Conservation (phyloP, 176 grass and related monocot species). For the Poa annua region DNA sequence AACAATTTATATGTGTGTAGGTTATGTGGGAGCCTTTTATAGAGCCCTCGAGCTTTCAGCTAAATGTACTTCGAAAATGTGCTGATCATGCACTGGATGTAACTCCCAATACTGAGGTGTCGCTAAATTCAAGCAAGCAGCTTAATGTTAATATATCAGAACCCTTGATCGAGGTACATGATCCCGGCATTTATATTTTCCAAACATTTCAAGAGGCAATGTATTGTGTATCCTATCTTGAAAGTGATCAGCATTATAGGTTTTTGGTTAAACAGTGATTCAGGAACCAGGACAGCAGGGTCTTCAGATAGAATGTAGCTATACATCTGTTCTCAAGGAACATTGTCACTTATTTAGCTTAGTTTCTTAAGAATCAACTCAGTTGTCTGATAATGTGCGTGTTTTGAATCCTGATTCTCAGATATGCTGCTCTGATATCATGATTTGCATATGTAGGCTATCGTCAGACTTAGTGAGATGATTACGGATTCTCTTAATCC, state of each 20-base stretch:
- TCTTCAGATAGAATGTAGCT: conserved; percentile 9
- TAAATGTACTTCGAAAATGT: conserved; percentile 66
- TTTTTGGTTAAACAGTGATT: conserved; percentile 32
- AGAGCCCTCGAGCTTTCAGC: conserved; percentile 91
- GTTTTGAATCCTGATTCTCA: conserved; percentile 22
- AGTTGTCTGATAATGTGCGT: conserved; percentile 17
- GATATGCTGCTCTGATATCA: conserved; percentile 37
- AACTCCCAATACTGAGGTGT: conserved; percentile 66
- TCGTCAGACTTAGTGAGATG: conserved; percentile 83
- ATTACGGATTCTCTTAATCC: conserved; percentile 77
- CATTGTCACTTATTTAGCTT: conserved; percentile 9
- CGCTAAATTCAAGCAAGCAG: conserved; percentile 74
- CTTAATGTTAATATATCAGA: conserved; percentile 98
- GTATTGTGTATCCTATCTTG: not conserved
- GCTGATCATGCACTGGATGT: conserved; percentile 57
- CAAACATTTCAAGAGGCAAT: conserved; percentile 4
- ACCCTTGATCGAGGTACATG: conserved; percentile 84
- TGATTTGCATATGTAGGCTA: conserved; percentile 63
- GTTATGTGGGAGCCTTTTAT: conserved; percentile 99
- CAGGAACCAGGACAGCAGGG: conserved; percentile 25
- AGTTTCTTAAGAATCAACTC: conserved; percentile 1
- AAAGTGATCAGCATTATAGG: conserved; percentile 8
- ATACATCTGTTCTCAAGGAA: conserved; percentile 41
- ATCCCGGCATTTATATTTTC: conserved; percentile 33
- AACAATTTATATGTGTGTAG: conserved; percentile 50